Evolutionary conservation across 2,329 filamentous ascomycete species (phyloP).

Genomic region (Fusarium compactum): DNA sequence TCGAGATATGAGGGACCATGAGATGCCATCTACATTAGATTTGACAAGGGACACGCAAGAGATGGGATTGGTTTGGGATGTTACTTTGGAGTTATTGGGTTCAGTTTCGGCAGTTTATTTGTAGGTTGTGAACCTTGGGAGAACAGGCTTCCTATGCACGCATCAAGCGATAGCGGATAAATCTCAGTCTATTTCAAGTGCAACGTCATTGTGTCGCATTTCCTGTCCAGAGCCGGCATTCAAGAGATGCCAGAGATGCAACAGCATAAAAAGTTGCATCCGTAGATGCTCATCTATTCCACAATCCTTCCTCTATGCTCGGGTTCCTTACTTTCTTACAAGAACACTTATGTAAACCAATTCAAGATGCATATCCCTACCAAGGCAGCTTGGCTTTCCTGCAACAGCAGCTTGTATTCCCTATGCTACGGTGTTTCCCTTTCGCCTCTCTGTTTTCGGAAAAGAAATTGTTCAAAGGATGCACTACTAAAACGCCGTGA

Average conservation of each 20-base stretch:
- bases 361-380: conserved; percentile 5
- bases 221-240: not conserved
- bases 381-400: not conserved
- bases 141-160: conserved; percentile 8
- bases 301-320: conserved; percentile 7
- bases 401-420: not conserved
- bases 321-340: conserved; percentile 1
- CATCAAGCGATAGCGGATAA: conserved; percentile 25
- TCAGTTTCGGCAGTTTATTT: conserved; percentile 1
- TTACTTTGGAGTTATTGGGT: conserved; percentile 37
- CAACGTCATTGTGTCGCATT: not conserved
- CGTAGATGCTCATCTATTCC: conserved; percentile 17
- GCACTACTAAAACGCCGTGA: conserved; percentile 47
- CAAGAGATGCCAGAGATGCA: not conserved
- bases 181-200: not conserved
- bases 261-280: conserved; percentile 3
- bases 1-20: conserved; percentile 54
- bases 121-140: conserved; percentile 18
- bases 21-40: not conserved
- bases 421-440: conserved; percentile 1
- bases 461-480: conserved; percentile 29
- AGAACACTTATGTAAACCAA: conserved; percentile 14
- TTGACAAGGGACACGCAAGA: not conserved
- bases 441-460: conserved; percentile 17
- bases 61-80: not conserved